These are phyloP conservation scores for Verticillium nonalfalfae DNA, from an alignment of 2,329 filamentous ascomycete genomes.

Conservation along the genomic window DNA sequence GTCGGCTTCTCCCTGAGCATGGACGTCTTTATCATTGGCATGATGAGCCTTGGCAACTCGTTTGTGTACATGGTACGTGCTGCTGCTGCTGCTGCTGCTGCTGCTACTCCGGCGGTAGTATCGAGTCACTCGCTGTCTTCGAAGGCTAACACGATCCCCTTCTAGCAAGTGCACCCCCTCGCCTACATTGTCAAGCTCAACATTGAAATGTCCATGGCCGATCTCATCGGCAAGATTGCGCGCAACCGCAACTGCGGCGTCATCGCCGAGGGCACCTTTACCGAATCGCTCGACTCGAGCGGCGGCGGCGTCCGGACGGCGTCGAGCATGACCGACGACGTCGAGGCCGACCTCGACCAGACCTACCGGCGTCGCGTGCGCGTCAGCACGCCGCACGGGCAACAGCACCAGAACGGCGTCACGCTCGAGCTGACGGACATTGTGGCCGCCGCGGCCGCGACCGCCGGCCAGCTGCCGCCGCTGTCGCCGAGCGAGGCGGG, in stretches of 20 bases:
- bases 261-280: constrained; percentile 2
- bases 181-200: constrained; percentile 47
- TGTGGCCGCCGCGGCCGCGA: background rate
- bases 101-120: no score
- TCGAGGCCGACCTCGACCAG: background rate
- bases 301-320: background rate
- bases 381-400: background rate
- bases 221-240: constrained; percentile 37
- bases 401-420: background rate
- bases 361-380: background rate
- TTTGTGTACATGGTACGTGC: constrained; percentile 11
- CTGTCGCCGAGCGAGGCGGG: background rate
- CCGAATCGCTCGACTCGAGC: background rate
- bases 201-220: constrained; percentile 49
- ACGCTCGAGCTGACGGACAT: background rate
- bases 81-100: background rate
- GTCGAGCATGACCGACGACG: background rate
- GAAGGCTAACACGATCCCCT: constrained; percentile 9
- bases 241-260: constrained; percentile 9
- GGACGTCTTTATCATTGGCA: constrained; percentile 11
- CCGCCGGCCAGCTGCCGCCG: no score
- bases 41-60: background rate
- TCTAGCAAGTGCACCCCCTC: constrained; percentile 45
- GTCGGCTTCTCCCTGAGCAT: constrained; percentile 18
- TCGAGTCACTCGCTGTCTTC: background rate